Conservation (phyloP, 176 grass and related monocot species). For the Aegilops bicornis region DNA sequence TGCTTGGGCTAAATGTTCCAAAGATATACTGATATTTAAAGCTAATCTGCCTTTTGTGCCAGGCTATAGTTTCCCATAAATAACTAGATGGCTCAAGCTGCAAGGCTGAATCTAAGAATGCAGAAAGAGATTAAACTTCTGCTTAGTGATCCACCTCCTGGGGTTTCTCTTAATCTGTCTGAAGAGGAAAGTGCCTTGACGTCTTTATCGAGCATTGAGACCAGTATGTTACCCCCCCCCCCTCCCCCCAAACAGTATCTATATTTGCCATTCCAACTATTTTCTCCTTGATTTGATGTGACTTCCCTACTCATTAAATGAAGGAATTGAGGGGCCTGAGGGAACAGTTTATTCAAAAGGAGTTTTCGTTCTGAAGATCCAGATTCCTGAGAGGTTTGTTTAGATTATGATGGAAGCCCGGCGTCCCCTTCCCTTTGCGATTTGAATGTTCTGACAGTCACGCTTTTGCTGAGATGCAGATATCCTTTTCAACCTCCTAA, state of each 20-base stretch:
- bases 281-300: slow-evolving; percentile 9
- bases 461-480: slow-evolving; percentile 42
- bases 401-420: slow-evolving; percentile 1
- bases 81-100: slow-evolving; percentile 64
- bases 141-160: slow-evolving; percentile 69
- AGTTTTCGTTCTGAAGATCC: slow-evolving; percentile 77
- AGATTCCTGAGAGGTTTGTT: slow-evolving; percentile 79
- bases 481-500: slow-evolving; percentile 95
- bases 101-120: slow-evolving; percentile 73
- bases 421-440: not conserved
- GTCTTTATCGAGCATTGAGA: slow-evolving; percentile 59
- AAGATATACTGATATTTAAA: not conserved
- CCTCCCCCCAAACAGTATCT: not conserved
- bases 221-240: slow-evolving; percentile 34
- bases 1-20: not conserved
- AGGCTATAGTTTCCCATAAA: slow-evolving; percentile 6
- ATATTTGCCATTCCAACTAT: slow-evolving; percentile 6
- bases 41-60: slow-evolving; percentile 1
- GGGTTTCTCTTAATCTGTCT: slow-evolving; percentile 72
- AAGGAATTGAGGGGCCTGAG: slow-evolving; percentile 71
- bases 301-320: slow-evolving; percentile 3
- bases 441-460: slow-evolving; percentile 17
- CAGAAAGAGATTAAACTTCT: slow-evolving; percentile 92
- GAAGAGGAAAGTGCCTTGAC: slow-evolving; percentile 40
- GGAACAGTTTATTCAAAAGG: slow-evolving; percentile 80